Conservation (phyloP, 331 rosid genomes). For the Prunus yedoensis region DNA sequence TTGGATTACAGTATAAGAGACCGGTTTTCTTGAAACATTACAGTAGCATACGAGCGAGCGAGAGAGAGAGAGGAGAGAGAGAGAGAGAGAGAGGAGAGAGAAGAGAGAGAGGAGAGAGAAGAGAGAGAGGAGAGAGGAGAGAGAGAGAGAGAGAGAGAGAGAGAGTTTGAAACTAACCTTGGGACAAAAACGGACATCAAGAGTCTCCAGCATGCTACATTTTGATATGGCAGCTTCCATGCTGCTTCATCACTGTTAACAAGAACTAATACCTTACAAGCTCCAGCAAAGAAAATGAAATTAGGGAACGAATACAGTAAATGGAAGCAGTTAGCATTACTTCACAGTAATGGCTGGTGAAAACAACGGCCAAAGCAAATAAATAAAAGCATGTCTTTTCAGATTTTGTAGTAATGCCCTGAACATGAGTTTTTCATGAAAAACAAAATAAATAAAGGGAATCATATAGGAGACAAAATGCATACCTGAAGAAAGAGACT, state of each 20-base stretch:
- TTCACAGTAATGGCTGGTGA: neutral
- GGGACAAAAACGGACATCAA: conserved; percentile 93
- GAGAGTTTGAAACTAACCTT: conserved; percentile 55
- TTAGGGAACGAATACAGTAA: neutral
- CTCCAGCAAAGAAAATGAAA: conserved; percentile 2
- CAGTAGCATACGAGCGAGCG: neutral
- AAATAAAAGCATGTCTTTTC: neutral
- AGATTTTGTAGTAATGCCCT: neutral
- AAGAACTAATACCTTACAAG: conserved; percentile 74
- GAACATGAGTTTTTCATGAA: neutral
- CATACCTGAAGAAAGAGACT: conserved; percentile 92
- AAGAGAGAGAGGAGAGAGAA: no score
- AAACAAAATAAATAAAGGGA: neutral
- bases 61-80: neutral
- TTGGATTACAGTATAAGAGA: neutral
- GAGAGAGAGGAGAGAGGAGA: no score
- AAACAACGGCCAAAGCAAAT: neutral
- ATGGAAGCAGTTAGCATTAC: neutral
- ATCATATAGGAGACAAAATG: conserved; percentile 5
- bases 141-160: no score
- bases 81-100: no score
- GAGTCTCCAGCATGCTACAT: conserved; percentile 89
- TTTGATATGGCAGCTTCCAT: conserved; percentile 79
- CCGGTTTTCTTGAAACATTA: neutral
- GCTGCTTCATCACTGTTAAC: conserved; percentile 82